phyloP scores from a whole-genome alignment of 257 asterid genomes.

The Prunella vulgaris region DNA sequence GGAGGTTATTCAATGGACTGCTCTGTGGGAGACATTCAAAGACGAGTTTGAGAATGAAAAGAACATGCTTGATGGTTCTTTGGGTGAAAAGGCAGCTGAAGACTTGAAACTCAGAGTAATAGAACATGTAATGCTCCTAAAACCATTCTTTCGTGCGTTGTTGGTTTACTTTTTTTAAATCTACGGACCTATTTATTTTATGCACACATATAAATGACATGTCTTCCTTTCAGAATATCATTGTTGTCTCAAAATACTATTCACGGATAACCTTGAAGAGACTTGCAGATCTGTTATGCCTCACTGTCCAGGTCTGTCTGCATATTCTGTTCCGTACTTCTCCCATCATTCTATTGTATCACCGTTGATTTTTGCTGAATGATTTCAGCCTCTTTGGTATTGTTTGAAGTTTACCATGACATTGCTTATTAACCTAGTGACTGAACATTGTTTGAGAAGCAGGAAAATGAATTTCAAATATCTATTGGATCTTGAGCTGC shows the following conservation, averaged over 20 bases:
- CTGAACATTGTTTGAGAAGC: neutral
- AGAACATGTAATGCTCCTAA: constrained; percentile 64
- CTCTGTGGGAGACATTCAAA: constrained; percentile 74
- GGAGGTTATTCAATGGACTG: constrained; percentile 95
- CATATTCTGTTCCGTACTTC: constrained; percentile 7
- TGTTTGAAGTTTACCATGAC: neutral
- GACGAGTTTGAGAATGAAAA: constrained; percentile 88
- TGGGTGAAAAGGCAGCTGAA: constrained; percentile 87
- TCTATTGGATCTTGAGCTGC: neutral
- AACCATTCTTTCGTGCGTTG: neutral
- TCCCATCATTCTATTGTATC: neutral
- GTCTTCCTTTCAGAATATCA: constrained; percentile 68
- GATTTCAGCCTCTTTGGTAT: neutral
- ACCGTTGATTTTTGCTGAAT: neutral
- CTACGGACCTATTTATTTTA: neutral
- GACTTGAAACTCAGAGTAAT: constrained; percentile 82
- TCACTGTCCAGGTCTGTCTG: constrained; percentile 59
- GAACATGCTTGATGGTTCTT: constrained; percentile 75
- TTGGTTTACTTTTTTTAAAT: neutral
- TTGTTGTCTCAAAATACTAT: constrained; percentile 87
- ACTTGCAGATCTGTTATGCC: constrained; percentile 85
- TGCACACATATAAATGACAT: neutral
- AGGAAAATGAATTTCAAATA: neutral
- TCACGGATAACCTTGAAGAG: constrained; percentile 87
- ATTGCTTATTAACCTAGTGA: neutral